Conservation (phyloP, 2,329 filamentous ascomycete species). For the Neopestalotiopsis clavispora region DNA sequence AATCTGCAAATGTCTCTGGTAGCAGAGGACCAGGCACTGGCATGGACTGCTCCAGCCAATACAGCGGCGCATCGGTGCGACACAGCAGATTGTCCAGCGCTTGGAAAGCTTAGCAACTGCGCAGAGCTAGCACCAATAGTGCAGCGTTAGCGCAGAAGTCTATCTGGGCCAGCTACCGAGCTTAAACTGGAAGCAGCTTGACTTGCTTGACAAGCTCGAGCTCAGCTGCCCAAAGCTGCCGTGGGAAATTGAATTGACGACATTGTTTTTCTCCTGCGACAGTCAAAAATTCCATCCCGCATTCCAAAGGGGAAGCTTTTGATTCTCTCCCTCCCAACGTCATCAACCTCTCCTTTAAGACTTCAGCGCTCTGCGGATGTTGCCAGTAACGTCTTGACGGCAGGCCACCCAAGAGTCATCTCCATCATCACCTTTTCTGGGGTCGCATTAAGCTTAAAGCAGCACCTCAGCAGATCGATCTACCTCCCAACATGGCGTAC, state of each 20-base stretch:
- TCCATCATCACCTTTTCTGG: neutral
- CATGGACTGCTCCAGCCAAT: neutral
- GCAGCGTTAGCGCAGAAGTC: neutral
- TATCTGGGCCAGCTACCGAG: neutral
- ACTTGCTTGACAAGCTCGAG: neutral
- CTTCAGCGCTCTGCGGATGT: neutral
- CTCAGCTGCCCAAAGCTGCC: neutral
- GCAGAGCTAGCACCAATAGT: slow-evolving; percentile 2
- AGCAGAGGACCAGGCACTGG: neutral
- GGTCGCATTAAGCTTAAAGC: slow-evolving; percentile 10
- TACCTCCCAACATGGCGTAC: slow-evolving; percentile 12
- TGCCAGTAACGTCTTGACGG: neutral
- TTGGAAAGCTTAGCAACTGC: neutral
- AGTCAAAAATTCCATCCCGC: neutral
- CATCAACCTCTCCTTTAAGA: neutral
- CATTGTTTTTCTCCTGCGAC: slow-evolving; percentile 4
- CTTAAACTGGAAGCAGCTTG: neutral
- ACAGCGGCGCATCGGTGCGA: neutral
- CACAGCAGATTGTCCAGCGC: neutral
- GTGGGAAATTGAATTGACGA: neutral
- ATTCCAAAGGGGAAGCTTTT: neutral
- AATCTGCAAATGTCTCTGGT: neutral
- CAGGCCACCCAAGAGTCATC: neutral
- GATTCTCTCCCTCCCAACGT: neutral
- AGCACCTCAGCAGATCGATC: neutral